Evolutionary conservation across 306 rosid species (phyloP).

Genomic region (Dalbergia cultrata): DNA sequence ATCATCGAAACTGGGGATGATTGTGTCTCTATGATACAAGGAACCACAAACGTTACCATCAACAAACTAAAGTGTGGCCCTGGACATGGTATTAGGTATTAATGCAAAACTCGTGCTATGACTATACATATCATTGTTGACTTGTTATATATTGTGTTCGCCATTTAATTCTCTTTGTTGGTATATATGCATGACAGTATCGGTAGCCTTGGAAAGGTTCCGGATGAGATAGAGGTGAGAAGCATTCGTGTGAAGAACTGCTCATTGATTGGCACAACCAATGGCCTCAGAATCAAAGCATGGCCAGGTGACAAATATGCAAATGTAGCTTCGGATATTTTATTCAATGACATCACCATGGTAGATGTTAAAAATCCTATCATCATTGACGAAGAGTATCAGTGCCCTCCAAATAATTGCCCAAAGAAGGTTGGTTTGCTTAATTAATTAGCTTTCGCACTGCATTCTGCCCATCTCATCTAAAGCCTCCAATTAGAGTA

Average conservation of each 20-base stretch:
- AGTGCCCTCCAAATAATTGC: slow-evolving; percentile 38
- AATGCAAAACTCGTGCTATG: background rate
- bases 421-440: slow-evolving; percentile 44
- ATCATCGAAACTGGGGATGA: slow-evolving; percentile 57
- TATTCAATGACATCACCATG: slow-evolving; percentile 48
- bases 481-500: too few species aligned
- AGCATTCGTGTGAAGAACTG: slow-evolving; percentile 37
- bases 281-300: slow-evolving; percentile 57
- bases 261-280: slow-evolving; percentile 41
- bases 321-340: slow-evolving; percentile 41
- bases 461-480: too few species aligned
- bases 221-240: slow-evolving; percentile 41
- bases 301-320: slow-evolving; percentile 41
- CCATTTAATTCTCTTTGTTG: background rate
- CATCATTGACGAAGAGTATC: slow-evolving; percentile 59
- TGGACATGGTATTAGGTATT: slow-evolving; percentile 63
- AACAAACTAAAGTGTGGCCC: slow-evolving; percentile 54
- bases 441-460: too few species aligned
- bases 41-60: slow-evolving; percentile 33
- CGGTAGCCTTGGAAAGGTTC: slow-evolving; percentile 55
- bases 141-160: background rate
- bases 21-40: slow-evolving; percentile 54
- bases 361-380: slow-evolving; percentile 48
- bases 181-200: slow-evolving; percentile 34
- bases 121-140: background rate